Base-by-base conservation (phyloP, 352 stramenopile species). In the Globisporangium irregulare region DNA sequence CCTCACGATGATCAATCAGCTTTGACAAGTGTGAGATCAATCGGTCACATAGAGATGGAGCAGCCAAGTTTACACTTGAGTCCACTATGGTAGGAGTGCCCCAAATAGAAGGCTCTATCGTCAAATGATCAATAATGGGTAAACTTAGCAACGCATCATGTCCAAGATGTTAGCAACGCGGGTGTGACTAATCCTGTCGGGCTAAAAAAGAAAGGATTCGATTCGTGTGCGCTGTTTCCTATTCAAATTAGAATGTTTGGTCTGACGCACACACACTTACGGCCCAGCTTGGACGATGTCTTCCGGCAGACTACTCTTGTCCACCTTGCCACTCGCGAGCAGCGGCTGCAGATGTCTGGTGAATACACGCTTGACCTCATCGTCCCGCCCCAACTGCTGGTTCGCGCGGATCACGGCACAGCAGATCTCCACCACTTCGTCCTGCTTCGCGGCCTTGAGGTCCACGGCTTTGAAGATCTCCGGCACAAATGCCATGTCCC, bases 401-500 rank as follows among this genome's bases (percentile, higher is more conserved):
- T 78, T 79, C n/a, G 77, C 75, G 36, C 69, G 77, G 24, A 74
- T 73, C 38, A 70, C 64, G 53, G 61, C 59, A 29, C 27, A 73
- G 25, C 73, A 63, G 41, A 84, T 73, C 29, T 64, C 57, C 20
- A 75, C 64, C 32, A 69, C 20, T 22, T 81, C 56, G 10, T 76
- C 73, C 50, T 72, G 67, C 8, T 63, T 71, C 18, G 61, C 67
- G 4, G 67, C 62, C 3, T 57, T 54, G 8, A 72, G 53, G 57
- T 84, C 71, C 29, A 73, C 75, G 18, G 76, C 46, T 2, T 79
- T 63, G 32, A 84, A 79, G 7, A 79, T 38, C 32, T 80, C 64
- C 1, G 68, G 56, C 71, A 84, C 77, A 24, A 76, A 77, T 5
- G 38, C 60, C 38, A 70, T 71, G 65, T 84, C 77, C 22, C 59